phyloP scores from a whole-genome alignment of 139 green algal species.

The Tetraselmis chui region DNA sequence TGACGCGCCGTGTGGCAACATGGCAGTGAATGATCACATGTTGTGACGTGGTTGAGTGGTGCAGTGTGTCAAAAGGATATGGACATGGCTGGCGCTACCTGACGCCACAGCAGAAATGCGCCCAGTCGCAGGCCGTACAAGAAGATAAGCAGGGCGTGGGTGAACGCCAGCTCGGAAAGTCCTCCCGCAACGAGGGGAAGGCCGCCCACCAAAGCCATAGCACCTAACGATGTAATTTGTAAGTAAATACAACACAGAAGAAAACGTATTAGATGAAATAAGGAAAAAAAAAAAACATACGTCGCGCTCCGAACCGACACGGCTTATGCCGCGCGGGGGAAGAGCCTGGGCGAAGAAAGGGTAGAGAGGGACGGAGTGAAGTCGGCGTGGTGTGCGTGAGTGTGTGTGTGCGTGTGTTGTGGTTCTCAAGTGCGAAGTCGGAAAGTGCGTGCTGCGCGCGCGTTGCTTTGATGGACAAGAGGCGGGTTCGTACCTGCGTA shows the following conservation, averaged over 20 bases:
- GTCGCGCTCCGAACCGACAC: too few species aligned
- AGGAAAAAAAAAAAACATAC: too few species aligned
- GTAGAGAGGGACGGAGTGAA: too few species aligned
- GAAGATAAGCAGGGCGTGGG: not conserved
- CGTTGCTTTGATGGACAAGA: too few species aligned
- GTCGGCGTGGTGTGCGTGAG: too few species aligned
- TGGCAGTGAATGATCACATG: too few species aligned
- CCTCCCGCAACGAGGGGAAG: not conserved
- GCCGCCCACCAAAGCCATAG: not conserved
- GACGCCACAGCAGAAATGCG: not conserved
- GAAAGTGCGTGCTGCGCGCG: too few species aligned
- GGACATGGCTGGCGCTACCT: not conserved
- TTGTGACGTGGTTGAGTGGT: too few species aligned
- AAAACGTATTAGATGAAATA: not conserved
- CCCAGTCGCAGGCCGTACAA: not conserved
- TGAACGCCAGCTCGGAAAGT: not conserved
- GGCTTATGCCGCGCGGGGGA: too few species aligned
- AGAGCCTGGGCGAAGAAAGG: too few species aligned
- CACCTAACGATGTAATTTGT: not conserved
- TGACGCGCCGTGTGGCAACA: too few species aligned
- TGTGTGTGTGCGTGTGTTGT: not conserved
- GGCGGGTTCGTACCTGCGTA: not conserved
- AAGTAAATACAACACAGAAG: not conserved
- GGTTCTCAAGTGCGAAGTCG: not conserved
- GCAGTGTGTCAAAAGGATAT: too few species aligned